Evolutionary conservation across 139 green algal genomes (phyloP).

Genomic region (Chlorella vulgaris): DNA sequence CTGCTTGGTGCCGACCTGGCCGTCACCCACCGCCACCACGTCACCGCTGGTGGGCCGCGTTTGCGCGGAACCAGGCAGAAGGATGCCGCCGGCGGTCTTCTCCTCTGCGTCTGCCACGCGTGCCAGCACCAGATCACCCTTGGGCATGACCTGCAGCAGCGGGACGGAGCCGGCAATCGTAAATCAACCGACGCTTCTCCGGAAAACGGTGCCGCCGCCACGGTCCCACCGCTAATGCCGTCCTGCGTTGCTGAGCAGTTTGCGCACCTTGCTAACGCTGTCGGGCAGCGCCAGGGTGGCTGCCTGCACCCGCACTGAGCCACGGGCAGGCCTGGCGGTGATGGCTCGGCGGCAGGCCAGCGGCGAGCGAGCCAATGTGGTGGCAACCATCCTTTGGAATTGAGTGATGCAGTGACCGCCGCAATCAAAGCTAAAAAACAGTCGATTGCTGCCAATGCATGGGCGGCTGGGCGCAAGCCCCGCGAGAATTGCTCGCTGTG

Average conservation of each 20-base stretch:
- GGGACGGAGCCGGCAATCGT: background rate
- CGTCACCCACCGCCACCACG: constrained; percentile 77
- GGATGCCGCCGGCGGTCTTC: constrained; percentile 83
- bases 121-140: constrained; percentile 89
- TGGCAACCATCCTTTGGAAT: background rate
- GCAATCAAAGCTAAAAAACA: too few species aligned
- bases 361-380: background rate
- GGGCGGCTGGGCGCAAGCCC: too few species aligned
- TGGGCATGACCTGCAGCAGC: constrained; percentile 72
- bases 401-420: too few species aligned
- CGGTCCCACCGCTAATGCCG: too few species aligned
- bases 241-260: too few species aligned
- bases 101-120: constrained; percentile 86
- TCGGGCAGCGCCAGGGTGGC: background rate
- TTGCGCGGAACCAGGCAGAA: constrained; percentile 83
- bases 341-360: background rate
- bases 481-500: too few species aligned
- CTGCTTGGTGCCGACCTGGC: constrained; percentile 53
- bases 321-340: background rate
- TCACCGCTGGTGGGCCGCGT: constrained; percentile 30
- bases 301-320: constrained; percentile 13
- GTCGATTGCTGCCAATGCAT: too few species aligned
- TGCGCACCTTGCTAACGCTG: constrained; percentile 19
- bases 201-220: too few species aligned
- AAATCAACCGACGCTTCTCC: too few species aligned